phyloP scores from a whole-genome alignment of 2,329 filamentous ascomycete species.

The Parascedosporium putredinis region DNA sequence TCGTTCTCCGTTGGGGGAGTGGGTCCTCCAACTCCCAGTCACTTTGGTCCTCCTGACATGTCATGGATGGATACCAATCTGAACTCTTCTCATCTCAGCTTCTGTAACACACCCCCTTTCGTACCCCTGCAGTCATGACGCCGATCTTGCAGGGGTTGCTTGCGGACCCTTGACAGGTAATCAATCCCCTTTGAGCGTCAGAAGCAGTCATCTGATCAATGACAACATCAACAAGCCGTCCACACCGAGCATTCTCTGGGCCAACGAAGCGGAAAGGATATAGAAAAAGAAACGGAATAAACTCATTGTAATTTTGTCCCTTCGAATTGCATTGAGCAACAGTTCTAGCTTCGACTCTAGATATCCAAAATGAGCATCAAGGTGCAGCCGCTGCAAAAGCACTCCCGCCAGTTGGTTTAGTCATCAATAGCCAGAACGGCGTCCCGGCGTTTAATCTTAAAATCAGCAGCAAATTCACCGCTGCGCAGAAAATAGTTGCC shows the following conservation, averaged over 20 bases:
- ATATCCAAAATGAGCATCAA: too few relatives aligned
- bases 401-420: too few relatives aligned
- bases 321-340: too few relatives aligned
- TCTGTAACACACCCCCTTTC: background rate
- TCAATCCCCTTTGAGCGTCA: slow-evolving; percentile 3
- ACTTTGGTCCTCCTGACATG: background rate
- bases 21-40: background rate
- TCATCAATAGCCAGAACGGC: too few relatives aligned
- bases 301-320: too few relatives aligned
- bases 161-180: background rate
- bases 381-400: too few relatives aligned
- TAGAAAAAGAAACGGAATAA: too few relatives aligned
- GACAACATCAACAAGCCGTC: background rate
- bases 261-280: too few relatives aligned
- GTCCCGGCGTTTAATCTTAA: background rate
- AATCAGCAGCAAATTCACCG: background rate
- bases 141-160: slow-evolving; percentile 1
- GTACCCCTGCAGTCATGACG: slow-evolving; percentile 2
- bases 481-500: background rate
- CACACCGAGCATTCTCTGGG: background rate
- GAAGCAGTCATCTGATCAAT: slow-evolving; percentile 6
- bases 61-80: too few relatives aligned
- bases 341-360: too few relatives aligned
- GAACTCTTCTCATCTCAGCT: background rate
- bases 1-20: slow-evolving; percentile 3